These are phyloP conservation scores for Trifolium pratense DNA, from an alignment of 306 rosid species.

Conservation along the genomic window DNA sequence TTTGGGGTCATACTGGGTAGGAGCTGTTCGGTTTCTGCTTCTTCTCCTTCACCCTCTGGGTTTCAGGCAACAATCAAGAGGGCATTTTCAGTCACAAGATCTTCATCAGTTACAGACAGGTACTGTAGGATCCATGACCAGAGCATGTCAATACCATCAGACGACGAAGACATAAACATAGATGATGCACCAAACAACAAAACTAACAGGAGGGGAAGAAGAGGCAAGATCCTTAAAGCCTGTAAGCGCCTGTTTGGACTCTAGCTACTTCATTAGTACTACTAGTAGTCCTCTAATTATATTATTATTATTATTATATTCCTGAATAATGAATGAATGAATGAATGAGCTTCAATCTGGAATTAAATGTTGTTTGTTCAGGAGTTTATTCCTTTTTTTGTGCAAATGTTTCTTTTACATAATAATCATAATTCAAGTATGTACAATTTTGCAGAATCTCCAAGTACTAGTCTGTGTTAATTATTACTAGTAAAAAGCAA, in stretches of 20 bases:
- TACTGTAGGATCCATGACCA: slow-evolving; percentile 81
- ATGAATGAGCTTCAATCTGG: neutral
- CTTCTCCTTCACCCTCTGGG: neutral
- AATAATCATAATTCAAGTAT: neutral
- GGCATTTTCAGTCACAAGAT: slow-evolving; percentile 73
- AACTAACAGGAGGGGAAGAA: slow-evolving; percentile 34
- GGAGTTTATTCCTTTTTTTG: neutral
- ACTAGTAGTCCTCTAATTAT: too few species aligned
- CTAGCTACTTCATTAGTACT: neutral
- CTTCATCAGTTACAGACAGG: slow-evolving; percentile 78
- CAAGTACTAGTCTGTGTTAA: too few species aligned
- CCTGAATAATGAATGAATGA: too few species aligned
- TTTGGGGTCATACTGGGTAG: slow-evolving; percentile 46
- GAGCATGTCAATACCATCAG: slow-evolving; percentile 47
- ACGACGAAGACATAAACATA: neutral
- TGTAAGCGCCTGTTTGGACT: slow-evolving; percentile 75
- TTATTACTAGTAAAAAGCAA: too few species aligned
- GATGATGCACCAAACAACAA: slow-evolving; percentile 30
- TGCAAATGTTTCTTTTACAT: neutral
- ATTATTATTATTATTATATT: too few species aligned
- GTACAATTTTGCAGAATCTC: neutral
- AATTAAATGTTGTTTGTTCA: too few species aligned
- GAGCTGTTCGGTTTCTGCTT: slow-evolving; percentile 54
- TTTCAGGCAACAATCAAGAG: slow-evolving; percentile 59
- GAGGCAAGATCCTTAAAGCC: slow-evolving; percentile 67